These are phyloP conservation scores for Clonostachys solani DNA, from an alignment of 2,329 filamentous ascomycete species.

Conservation along the genomic window DNA sequence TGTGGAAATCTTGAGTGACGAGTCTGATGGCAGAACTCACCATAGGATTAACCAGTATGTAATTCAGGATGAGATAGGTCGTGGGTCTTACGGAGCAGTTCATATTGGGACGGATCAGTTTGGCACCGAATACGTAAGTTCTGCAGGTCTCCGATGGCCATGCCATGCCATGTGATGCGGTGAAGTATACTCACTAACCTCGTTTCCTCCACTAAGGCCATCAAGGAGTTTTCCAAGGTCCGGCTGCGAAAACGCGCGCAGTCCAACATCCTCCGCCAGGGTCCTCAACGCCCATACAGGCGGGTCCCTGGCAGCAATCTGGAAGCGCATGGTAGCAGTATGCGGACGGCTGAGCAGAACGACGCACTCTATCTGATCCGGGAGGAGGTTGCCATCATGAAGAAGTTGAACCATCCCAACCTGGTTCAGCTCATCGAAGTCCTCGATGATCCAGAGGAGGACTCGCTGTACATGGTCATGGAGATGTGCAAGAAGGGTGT, in stretches of 20 bases:
- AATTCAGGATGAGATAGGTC: conserved; percentile 93
- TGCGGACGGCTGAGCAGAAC: conserved; percentile 51
- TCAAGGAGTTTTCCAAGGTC: conserved; percentile 97
- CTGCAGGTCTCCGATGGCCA: no score
- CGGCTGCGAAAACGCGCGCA: conserved; percentile 85
- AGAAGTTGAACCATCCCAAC: conserved; percentile 93
- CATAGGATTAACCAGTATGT: conserved; percentile 93
- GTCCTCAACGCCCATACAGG: conserved; percentile 28
- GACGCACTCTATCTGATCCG: conserved; percentile 82
- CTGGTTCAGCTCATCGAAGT: conserved; percentile 93
- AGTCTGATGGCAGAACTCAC: conserved; percentile 74
- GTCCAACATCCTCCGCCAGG: conserved; percentile 71
- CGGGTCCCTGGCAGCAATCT: conserved; percentile 2
- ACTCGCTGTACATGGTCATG: conserved; percentile 96
- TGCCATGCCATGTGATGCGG: conserved; percentile 7
- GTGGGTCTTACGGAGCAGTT: conserved; percentile 91
- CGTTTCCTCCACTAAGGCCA: conserved; percentile 53
- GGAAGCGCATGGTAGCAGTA: conserved; percentile 12
- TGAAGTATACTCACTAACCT: not conserved
- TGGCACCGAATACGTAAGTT: conserved; percentile 83
- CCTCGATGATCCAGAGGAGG: conserved; percentile 89
- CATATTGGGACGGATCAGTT: conserved; percentile 88
- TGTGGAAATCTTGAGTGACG: conserved; percentile 81
- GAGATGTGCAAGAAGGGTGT: conserved; percentile 99
- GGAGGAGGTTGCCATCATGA: conserved; percentile 98